These are phyloP conservation scores for Cyclotella distinguenda DNA, from an alignment of 108 stramenopile genomes.

Conservation along the genomic window DNA sequence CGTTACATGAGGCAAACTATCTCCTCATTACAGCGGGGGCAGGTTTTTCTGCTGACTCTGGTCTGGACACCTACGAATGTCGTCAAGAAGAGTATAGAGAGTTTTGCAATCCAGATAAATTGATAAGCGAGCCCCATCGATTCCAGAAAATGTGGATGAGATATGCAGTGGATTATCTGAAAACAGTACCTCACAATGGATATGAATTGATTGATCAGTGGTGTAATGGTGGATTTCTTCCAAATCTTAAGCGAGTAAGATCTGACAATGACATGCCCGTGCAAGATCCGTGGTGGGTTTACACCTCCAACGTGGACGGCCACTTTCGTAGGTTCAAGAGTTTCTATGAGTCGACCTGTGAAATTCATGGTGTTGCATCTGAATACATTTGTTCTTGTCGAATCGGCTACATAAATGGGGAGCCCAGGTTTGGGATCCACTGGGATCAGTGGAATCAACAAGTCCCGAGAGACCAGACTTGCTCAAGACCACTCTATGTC, in stretches of 20 bases:
- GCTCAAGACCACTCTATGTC: too few species aligned
- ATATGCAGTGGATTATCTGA: conserved; percentile 41
- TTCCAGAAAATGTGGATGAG: conserved; percentile 57
- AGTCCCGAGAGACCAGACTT: conserved; percentile 1
- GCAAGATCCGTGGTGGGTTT: conserved; percentile 55
- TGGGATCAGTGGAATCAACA: conserved; percentile 47
- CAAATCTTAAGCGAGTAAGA: conserved; percentile 5
- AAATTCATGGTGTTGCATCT: conserved; percentile 49
- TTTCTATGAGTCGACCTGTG: conserved; percentile 30
- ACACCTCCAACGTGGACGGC: conserved; percentile 62
- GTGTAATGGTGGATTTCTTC: conserved; percentile 36
- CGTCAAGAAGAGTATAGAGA: conserved; percentile 38
- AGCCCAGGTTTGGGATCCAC: conserved; percentile 20
- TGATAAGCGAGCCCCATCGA: conserved; percentile 14
- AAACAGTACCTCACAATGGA: conserved; percentile 51
- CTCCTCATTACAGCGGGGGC: conserved; percentile 59
- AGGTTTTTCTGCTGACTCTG: conserved; percentile 56
- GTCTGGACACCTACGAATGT: conserved; percentile 48
- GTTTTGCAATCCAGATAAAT: conserved; percentile 42
- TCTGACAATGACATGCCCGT: too few species aligned
- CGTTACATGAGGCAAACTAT: conserved; percentile 30
- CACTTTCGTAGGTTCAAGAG: conserved; percentile 44
- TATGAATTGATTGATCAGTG: conserved; percentile 55
- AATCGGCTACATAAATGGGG: conserved; percentile 34
- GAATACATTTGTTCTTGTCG: conserved; percentile 37